Conservation (phyloP, 352 stramenopile genomes). For the Globisporangium cylindrosporum region DNA sequence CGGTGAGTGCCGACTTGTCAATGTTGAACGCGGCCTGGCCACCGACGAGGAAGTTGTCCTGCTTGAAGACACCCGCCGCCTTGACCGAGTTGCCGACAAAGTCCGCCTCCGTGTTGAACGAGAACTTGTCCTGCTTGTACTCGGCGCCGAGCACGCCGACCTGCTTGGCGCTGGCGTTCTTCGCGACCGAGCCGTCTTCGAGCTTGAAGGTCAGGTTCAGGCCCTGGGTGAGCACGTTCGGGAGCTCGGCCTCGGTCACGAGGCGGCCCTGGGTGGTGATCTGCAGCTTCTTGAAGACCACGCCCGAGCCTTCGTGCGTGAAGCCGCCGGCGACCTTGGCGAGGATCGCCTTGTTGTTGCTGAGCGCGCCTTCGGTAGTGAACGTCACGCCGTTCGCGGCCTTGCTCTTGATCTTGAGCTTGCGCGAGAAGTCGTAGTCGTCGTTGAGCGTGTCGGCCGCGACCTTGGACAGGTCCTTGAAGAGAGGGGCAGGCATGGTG, state of each 20-base stretch:
- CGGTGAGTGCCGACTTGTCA: constrained; percentile 72
- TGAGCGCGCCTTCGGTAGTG: constrained; percentile 72
- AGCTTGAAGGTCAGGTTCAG: constrained; percentile 85
- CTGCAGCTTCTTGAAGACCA: constrained; percentile 87
- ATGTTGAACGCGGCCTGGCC: constrained; percentile 78
- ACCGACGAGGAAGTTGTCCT: constrained; percentile 67
- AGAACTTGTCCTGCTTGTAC: constrained; percentile 76
- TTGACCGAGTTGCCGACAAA: constrained; percentile 73
- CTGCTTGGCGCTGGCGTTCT: constrained; percentile 68
- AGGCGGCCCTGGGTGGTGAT: constrained; percentile 78
- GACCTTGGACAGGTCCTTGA: constrained; percentile 83
- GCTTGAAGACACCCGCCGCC: constrained; percentile 44
- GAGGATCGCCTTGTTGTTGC: constrained; percentile 81
- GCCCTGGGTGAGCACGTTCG: constrained; percentile 71
- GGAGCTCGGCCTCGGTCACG: constrained; percentile 72
- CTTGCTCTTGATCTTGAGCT: constrained; percentile 84
- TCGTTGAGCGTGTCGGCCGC: constrained; percentile 68
- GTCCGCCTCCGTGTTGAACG: constrained; percentile 72
- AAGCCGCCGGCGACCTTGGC: constrained; percentile 80
- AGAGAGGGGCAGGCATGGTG: constrained; percentile 58
- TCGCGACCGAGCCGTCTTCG: constrained; percentile 76
- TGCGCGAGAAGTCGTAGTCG: constrained; percentile 79
- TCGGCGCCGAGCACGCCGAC: constrained; percentile 72
- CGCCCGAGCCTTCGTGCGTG: constrained; percentile 57
- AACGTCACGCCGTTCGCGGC: constrained; percentile 71